These are phyloP conservation scores for Scheffersomyces titani DNA, from an alignment of 1,139 yeast species.

Conservation along the genomic window DNA sequence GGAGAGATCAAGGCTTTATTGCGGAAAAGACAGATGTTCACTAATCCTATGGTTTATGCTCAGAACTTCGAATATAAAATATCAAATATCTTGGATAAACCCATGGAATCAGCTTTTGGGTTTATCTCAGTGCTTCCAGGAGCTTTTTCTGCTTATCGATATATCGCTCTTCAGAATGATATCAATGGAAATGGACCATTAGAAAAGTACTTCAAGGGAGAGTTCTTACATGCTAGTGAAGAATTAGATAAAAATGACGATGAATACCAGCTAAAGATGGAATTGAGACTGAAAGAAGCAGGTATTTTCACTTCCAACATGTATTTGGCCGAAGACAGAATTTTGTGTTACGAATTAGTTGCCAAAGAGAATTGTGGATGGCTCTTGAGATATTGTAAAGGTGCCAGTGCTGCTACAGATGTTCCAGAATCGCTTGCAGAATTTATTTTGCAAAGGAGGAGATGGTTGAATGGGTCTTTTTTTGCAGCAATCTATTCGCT, in stretches of 20 bases:
- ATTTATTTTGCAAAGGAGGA: constrained; percentile 49
- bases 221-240: constrained; percentile 47
- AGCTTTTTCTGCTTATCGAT: constrained; percentile 48
- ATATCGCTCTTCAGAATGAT: constrained; percentile 43
- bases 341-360: constrained; percentile 49
- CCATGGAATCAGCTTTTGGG: constrained; percentile 49
- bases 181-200: constrained; percentile 47
- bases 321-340: constrained; percentile 55
- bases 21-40: constrained; percentile 37
- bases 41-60: constrained; percentile 51
- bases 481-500: constrained; percentile 51
- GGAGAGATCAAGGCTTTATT: constrained; percentile 51
- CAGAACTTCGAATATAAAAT: constrained; percentile 51
- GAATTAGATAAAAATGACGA: constrained; percentile 49
- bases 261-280: constrained; percentile 41
- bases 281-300: constrained; percentile 43
- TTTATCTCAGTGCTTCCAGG: constrained; percentile 51
- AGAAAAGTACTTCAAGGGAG: constrained; percentile 52
- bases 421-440: constrained; percentile 50
- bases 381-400: constrained; percentile 48
- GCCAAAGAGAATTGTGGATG: constrained; percentile 47
- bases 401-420: constrained; percentile 52
- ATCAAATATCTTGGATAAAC: constrained; percentile 48
- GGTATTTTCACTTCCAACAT: constrained; percentile 53
- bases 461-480: constrained; percentile 54